These are phyloP conservation scores for Globisporangium ultimum DNA, from an alignment of 352 stramenopile genomes.

Conservation along the genomic window DNA sequence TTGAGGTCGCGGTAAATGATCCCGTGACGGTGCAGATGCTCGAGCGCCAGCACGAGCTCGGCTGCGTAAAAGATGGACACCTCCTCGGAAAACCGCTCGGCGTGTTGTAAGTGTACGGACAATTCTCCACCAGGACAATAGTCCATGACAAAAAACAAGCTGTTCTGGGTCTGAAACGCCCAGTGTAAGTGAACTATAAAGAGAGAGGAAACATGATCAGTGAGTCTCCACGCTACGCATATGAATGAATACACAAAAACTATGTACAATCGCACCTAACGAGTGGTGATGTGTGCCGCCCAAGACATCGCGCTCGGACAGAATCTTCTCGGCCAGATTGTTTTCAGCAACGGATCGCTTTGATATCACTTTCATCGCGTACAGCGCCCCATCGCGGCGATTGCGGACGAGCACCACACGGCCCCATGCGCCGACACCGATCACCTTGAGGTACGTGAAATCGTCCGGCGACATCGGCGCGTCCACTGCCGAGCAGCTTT, in stretches of 20 bases:
- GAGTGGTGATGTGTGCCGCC: slow-evolving; percentile 64
- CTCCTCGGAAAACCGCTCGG: slow-evolving; percentile 45
- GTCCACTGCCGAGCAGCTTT: not conserved
- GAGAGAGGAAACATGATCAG: not conserved
- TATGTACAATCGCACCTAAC: slow-evolving; percentile 28
- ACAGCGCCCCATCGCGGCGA: slow-evolving; percentile 43
- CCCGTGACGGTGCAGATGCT: slow-evolving; percentile 81
- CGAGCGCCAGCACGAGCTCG: slow-evolving; percentile 69
- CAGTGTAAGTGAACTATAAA: slow-evolving; percentile 65
- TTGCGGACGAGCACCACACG: slow-evolving; percentile 78
- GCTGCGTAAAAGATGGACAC: slow-evolving; percentile 68
- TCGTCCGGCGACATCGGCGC: slow-evolving; percentile 39
- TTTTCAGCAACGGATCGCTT: slow-evolving; percentile 54
- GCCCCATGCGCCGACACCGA: slow-evolving; percentile 86
- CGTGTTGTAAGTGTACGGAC: slow-evolving; percentile 46
- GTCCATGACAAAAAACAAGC: slow-evolving; percentile 79
- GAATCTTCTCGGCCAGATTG: slow-evolving; percentile 47
- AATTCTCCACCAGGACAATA: slow-evolving; percentile 77
- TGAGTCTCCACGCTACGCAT: not conserved
- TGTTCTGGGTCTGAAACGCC: slow-evolving; percentile 66
- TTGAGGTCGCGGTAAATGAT: slow-evolving; percentile 86
- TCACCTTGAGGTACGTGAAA: slow-evolving; percentile 87
- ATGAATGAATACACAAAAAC: not conserved
- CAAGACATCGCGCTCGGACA: slow-evolving; percentile 76
- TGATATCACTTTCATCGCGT: slow-evolving; percentile 80